Evolutionary conservation across 257 asterid species (phyloP).

Genomic region (Ajuga chamaepitys): DNA sequence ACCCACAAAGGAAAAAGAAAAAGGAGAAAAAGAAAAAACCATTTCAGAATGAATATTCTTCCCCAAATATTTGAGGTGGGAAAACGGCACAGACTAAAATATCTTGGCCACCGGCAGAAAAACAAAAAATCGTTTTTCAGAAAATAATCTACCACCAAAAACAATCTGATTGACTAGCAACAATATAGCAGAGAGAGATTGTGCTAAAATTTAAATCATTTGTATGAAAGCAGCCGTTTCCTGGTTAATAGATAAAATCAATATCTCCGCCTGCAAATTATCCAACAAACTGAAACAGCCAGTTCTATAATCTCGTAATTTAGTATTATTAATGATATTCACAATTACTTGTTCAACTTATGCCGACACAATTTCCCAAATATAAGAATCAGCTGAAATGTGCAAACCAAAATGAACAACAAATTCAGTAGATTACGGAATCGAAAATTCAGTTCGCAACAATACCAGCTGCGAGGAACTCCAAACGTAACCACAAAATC

Average conservation of each 20-base stretch:
- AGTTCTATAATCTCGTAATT: neutral
- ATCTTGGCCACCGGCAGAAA: neutral
- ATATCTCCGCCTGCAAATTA: neutral
- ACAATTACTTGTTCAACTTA: neutral
- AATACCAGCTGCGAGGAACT: neutral
- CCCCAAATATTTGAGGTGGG: no score
- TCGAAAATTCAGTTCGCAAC: neutral
- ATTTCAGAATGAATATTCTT: no score
- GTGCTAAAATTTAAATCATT: neutral
- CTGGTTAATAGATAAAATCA: neutral
- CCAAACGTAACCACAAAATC: neutral
- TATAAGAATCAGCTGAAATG: neutral
- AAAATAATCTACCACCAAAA: neutral
- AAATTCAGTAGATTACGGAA: neutral
- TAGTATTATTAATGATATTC: neutral
- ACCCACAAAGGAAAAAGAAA: no score
- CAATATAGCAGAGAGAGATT: neutral
- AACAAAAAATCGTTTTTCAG: neutral
- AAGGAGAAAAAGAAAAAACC: no score
- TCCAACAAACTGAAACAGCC: neutral
- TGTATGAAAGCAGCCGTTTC: neutral
- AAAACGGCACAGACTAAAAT: neutral
- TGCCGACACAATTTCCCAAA: neutral
- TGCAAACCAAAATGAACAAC: neutral
- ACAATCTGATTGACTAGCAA: neutral